phyloP scores from a whole-genome alignment of 1,139 yeast genomes.

The Yamadazyma atlantica region DNA sequence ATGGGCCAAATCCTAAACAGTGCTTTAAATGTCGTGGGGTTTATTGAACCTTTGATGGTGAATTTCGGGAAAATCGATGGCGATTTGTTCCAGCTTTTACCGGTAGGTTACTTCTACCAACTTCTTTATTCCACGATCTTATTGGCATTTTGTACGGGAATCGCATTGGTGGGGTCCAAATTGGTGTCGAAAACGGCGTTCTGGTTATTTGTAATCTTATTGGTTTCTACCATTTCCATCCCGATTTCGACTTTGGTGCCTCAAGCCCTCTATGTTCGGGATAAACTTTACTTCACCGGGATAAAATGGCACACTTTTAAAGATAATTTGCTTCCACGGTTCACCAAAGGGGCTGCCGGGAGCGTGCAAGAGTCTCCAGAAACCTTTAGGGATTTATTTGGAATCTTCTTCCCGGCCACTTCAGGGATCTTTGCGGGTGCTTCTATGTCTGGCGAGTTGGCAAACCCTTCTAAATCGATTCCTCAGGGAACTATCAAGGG shows the following conservation, averaged over 20 bases:
- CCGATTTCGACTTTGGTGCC: slow-evolving; percentile 75
- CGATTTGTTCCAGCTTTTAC: slow-evolving; percentile 47
- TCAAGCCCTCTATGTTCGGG: slow-evolving; percentile 46
- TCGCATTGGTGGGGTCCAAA: slow-evolving; percentile 81
- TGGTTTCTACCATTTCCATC: slow-evolving; percentile 74
- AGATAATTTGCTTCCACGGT: slow-evolving; percentile 71
- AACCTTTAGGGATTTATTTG: slow-evolving; percentile 81
- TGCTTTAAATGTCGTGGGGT: slow-evolving; percentile 77
- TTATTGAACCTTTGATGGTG: slow-evolving; percentile 68
- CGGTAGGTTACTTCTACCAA: slow-evolving; percentile 57
- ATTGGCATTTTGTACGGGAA: slow-evolving; percentile 67
- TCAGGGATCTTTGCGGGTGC: slow-evolving; percentile 99
- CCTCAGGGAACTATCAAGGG: slow-evolving; percentile 92
- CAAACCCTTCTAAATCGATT: slow-evolving; percentile 81
- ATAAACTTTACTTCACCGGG: slow-evolving; percentile 65
- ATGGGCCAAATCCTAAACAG: slow-evolving; percentile 76
- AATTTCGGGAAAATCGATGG: slow-evolving; percentile 66
- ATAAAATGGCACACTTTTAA: slow-evolving; percentile 63
- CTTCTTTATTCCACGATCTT: slow-evolving; percentile 65
- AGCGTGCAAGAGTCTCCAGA: slow-evolving; percentile 65
- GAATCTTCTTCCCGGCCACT: slow-evolving; percentile 95
- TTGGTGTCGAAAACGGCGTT: slow-evolving; percentile 85
- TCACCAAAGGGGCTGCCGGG: slow-evolving; percentile 92
- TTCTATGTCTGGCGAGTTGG: slow-evolving; percentile 94
- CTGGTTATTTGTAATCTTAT: slow-evolving; percentile 64